These are phyloP conservation scores for Fusarium palustre DNA, from an alignment of 2,329 filamentous ascomycete species.

Conservation along the genomic window DNA sequence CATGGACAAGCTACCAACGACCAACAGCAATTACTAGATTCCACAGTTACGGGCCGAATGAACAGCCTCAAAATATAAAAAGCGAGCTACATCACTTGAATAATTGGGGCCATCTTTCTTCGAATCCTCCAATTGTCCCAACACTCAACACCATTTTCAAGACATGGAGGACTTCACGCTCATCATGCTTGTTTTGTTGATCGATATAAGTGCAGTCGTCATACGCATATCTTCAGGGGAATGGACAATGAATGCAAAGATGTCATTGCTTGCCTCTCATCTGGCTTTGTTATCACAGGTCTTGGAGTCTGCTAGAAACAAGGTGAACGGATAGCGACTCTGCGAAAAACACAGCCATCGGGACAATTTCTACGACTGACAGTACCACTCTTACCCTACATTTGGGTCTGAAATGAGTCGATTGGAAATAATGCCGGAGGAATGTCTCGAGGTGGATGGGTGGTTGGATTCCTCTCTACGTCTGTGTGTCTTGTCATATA, in stretches of 20 bases:
- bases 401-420: fast-evolving
- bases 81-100: fast-evolving
- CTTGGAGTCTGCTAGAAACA: background rate
- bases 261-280: background rate
- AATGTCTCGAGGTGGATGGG: fast-evolving
- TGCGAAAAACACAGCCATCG: too few species aligned
- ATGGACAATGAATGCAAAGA: background rate
- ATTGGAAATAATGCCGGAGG: background rate
- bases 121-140: fast-evolving
- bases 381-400: background rate
- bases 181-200: background rate
- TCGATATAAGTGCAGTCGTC: background rate
- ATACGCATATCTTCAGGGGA: background rate
- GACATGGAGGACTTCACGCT: background rate
- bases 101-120: background rate
- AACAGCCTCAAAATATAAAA: background rate
- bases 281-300: background rate
- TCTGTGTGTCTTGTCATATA: background rate
- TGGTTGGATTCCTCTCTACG: background rate
- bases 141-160: background rate
- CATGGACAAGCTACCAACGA: background rate
- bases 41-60: background rate
- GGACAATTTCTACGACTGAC: fast-evolving
- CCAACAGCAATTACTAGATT: background rate
- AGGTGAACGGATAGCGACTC: background rate